These are phyloP conservation scores for Sporothrix humicola DNA, from an alignment of 2,329 filamentous ascomycete genomes.

Conservation along the genomic window DNA sequence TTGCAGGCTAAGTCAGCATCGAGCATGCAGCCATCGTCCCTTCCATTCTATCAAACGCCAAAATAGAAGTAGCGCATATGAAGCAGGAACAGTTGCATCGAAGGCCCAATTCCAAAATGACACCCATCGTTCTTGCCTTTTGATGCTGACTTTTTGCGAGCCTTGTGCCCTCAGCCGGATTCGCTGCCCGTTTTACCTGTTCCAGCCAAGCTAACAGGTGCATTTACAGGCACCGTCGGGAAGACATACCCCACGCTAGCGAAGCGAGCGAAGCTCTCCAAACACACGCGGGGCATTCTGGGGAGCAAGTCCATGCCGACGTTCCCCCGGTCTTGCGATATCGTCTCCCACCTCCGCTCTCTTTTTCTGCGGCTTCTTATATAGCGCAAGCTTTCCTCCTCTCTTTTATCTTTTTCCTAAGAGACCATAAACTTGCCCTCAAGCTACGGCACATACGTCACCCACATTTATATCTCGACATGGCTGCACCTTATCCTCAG, in stretches of 20 bases:
- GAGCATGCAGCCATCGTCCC: not conserved
- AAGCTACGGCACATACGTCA: not conserved
- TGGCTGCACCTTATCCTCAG: conserved; percentile 65
- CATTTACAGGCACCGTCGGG: not conserved
- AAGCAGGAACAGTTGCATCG: not conserved
- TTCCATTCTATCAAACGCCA: not conserved
- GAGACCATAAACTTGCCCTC: too few relatives aligned
- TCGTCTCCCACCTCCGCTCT: not conserved
- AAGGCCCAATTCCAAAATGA: not conserved
- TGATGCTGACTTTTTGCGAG: not conserved
- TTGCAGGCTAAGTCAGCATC: too few relatives aligned
- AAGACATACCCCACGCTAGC: conserved; percentile 8
- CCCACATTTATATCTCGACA: conserved; percentile 8
- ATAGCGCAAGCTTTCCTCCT: not conserved
- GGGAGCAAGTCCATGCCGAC: not conserved
- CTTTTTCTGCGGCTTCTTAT: not conserved
- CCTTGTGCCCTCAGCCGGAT: conserved; percentile 13
- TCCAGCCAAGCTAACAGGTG: not conserved
- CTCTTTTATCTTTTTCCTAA: not conserved
- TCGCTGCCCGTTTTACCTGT: conserved; percentile 5
- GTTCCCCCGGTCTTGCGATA: conserved; percentile 2
- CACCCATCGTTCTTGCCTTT: not conserved
- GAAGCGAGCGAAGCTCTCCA: conserved; percentile 5
- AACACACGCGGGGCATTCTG: conserved; percentile 18
- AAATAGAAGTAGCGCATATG: not conserved